Base-by-base conservation (phyloP, 1,284 basidiomycete genomes). In the Cutaneotrichosporon cyanovorans region DNA sequence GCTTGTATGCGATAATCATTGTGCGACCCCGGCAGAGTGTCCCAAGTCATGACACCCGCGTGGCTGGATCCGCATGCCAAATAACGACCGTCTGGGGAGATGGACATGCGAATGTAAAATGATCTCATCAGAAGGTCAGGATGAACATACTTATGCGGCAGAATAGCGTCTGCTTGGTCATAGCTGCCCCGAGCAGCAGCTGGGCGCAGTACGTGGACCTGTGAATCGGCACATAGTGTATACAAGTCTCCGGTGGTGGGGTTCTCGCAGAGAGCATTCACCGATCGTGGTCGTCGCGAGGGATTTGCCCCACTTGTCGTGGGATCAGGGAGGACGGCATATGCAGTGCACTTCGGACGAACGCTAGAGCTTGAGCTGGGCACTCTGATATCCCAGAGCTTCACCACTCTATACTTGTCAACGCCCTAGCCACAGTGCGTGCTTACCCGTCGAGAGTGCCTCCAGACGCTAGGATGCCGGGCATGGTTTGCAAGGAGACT, bases 371-470 rank as follows among this genome's bases (percentile, higher is more conserved):
- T 48, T 0, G 59, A 37, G 1, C 48, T 50, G 1, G 61, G 57
- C 33, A 65, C 62, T 7, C 72, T 63, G 2, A 73, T 53, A 50
- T 73, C 72, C 72, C 72, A 73, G 3, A 73, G 58, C 48, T 69
- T 73, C 45, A 73, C 61, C 25, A 69, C 55, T 9, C 71, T 71
- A 38, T 21, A 22, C 2, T 1, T 1, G 34, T 42, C 16, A 42
- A 33, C 19, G 10, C 18, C n/a, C n/a, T n/a, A 16, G 9, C 10
- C 2, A 3, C 2, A 5, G 23, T 4, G 3, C 5, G 4, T 4
- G 55, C 67, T 51, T 33, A 71, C 69, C 66, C 70, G 50, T 73
- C 70, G 9, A 53, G 63, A 0, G 68, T 64, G 3, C 70, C 71
- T 4, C 66, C 70, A 0, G 69, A 70, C 11, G 68, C 68, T 4